Evolutionary conservation across 225 moss, liverwort and hornwort genomes (phyloP), one percentile per base, ranked within the genome.

Genomic region (Antitrichia curtipendula): DNA sequence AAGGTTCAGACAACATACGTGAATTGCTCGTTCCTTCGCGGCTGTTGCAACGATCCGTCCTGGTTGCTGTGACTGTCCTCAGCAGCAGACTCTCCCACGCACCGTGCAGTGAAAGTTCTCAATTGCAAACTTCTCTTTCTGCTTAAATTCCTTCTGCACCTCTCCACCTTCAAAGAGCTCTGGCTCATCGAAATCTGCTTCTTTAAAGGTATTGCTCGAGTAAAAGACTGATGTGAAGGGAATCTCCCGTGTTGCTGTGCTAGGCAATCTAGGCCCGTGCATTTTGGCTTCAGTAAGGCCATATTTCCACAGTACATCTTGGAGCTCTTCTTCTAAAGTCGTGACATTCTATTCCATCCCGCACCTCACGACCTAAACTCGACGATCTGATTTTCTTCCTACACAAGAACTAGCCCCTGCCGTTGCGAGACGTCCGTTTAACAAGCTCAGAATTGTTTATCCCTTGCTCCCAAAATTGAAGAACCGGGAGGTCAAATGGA

Each of bases 241-340:
- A 81, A 43, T 32, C 64, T 84, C 71, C 83, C 90, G 66, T 71
- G 87, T 72, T 91, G 76, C 88, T 76, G 75, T 57, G 87, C 84
- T 36, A 88, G 61, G 52, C 85, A 91, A 59, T 86, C 85, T 56
- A 87, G 47, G 38, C 83, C 88, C 83, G 49, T 56, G 80, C 75
- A 87, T 47, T 81, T 76, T 29, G 77, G 85, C 87, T 92, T 89
- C 83, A 90, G 83, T 71, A 90, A 87, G 21, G 90, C 92, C 94
- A 94, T 94, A 81, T 47, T 90, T 47, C 63, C 90, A 59, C 66
- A 82, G 36, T 63, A 76, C 40, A 54, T 81, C 76, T 61, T 82
- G 45, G 34, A 85, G 64, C 74, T 78, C 82, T 78, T 85, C 65
- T 76, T 70, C 84, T 47, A 66, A 59, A 73, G 32, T 59, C 71